Evolutionary conservation across 2,329 filamentous ascomycete genomes (phyloP).

Genomic region (Gliomastix tumulicola): DNA sequence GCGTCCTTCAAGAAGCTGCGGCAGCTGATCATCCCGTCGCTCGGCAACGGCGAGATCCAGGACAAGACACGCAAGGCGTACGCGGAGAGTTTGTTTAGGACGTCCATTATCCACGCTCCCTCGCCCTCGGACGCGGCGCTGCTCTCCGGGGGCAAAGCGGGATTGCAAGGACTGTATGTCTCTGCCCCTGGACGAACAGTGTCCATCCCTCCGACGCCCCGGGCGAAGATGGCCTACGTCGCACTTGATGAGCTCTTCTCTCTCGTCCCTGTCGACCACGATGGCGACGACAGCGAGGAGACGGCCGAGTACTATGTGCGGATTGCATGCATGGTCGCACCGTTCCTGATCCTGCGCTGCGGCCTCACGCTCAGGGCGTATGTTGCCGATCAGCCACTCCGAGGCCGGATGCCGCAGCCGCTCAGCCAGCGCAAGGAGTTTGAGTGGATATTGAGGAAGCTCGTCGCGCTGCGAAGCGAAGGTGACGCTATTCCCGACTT

Average conservation of each 20-base stretch:
- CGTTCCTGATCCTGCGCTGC: slow-evolving; percentile 75
- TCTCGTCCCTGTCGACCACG: slow-evolving; percentile 48
- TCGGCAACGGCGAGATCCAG: slow-evolving; percentile 60
- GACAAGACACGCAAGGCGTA: slow-evolving; percentile 64
- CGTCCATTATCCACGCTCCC: slow-evolving; percentile 71
- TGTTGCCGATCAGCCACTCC: slow-evolving; percentile 82
- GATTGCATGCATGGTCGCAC: slow-evolving; percentile 69
- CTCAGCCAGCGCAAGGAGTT: slow-evolving; percentile 74
- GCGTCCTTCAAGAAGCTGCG: slow-evolving; percentile 62
- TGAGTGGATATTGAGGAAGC: slow-evolving; percentile 57
- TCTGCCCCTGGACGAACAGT: slow-evolving; percentile 67
- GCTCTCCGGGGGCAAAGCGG: slow-evolving; percentile 37
- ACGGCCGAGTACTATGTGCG: slow-evolving; percentile 36
- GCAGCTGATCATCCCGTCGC: slow-evolving; percentile 63
- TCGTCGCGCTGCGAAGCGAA: slow-evolving; percentile 64
- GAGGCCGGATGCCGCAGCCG: slow-evolving; percentile 85
- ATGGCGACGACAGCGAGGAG: slow-evolving; percentile 16
- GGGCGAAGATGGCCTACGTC: slow-evolving; percentile 69
- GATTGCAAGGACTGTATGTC: slow-evolving; percentile 52
- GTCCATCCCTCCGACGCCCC: slow-evolving; percentile 54
- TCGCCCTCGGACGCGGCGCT: slow-evolving; percentile 44
- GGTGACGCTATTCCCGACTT: slow-evolving; percentile 58
- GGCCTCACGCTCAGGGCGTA: slow-evolving; percentile 78
- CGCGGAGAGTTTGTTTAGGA: slow-evolving; percentile 69
- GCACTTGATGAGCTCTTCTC: slow-evolving; percentile 75